Percentiles rank a stretch among this genome's conserved stretches.
Evolutionary conservation across 2,329 filamentous ascomycete genomes (phyloP).

Genomic region (Metarhizium sp.): DNA sequence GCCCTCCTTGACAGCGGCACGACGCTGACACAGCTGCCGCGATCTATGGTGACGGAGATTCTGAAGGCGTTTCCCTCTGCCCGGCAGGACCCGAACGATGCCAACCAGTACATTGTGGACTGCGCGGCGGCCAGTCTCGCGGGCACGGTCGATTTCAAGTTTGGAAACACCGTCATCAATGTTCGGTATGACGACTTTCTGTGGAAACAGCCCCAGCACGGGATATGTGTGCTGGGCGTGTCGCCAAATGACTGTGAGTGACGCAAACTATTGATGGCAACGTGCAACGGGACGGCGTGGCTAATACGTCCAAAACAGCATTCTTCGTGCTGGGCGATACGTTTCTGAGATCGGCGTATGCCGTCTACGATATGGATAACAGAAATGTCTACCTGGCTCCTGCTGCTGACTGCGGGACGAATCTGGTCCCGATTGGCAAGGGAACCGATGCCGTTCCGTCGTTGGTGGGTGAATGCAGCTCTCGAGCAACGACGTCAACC

Average conservation of each 20-base stretch:
- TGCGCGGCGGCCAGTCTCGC: conserved; percentile 20
- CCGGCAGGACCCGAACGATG: conserved; percentile 26
- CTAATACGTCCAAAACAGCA: not conserved
- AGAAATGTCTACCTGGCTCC: conserved; percentile 19
- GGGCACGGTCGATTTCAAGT: conserved; percentile 31
- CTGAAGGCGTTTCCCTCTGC: conserved; percentile 30
- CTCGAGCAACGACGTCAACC: no score
- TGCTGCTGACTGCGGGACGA: conserved; percentile 18
- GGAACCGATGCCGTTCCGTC: no score
- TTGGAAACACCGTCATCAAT: conserved; percentile 28
- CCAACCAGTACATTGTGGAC: conserved; percentile 33
- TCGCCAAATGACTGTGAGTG: conserved; percentile 4
- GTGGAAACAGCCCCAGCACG: conserved; percentile 12
- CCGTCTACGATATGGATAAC: conserved; percentile 25
- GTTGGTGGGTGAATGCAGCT: no score
- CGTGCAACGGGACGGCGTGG: not conserved
- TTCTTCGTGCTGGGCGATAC: conserved; percentile 23
- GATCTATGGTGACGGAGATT: conserved; percentile 19
- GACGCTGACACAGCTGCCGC: no score
- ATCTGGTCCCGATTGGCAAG: conserved; percentile 12
- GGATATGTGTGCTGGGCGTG: conserved; percentile 31
- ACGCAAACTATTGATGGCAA: conserved; percentile 16
- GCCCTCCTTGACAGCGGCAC: no score
- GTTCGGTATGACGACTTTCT: conserved; percentile 32
- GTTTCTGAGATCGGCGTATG: conserved; percentile 28